These are phyloP conservation scores for Sonneratia alba DNA, from an alignment of 345 rosid genomes.

Conservation along the genomic window DNA sequence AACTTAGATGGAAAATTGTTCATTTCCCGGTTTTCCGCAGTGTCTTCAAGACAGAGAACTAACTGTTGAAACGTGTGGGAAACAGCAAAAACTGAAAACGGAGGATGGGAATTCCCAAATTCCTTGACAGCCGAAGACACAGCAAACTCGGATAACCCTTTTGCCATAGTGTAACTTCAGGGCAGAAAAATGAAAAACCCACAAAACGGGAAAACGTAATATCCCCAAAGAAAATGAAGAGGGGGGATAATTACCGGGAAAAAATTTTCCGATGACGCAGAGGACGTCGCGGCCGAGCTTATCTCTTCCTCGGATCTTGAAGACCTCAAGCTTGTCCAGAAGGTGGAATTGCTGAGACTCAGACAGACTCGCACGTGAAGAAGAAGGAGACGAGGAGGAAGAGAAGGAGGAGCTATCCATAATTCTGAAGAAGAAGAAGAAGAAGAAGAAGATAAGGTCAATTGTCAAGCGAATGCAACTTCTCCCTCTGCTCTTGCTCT, in stretches of 20 bases:
- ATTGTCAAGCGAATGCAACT: background rate
- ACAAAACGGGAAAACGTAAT: background rate
- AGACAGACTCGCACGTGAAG: background rate
- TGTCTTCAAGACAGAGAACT: background rate
- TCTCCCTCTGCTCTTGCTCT: background rate
- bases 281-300: constrained; percentile 33
- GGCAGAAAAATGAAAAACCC: background rate
- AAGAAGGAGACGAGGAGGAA: background rate
- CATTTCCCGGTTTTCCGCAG: background rate
- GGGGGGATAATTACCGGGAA: constrained; percentile 24
- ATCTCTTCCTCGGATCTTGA: constrained; percentile 40
- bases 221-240: background rate
- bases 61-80: background rate
- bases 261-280: constrained; percentile 31
- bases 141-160: too few relatives aligned
- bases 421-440: background rate
- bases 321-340: constrained; percentile 26
- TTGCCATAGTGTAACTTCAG: too few relatives aligned
- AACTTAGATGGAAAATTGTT: background rate
- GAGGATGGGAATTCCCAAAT: background rate
- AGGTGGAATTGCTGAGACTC: constrained; percentile 24
- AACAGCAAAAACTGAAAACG: background rate
- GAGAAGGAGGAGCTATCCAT: background rate
- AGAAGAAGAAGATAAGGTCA: constrained; percentile 2
- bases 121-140: background rate